Conservation (phyloP, 345 rosid genomes). For the Rubroshorea leprosula region DNA sequence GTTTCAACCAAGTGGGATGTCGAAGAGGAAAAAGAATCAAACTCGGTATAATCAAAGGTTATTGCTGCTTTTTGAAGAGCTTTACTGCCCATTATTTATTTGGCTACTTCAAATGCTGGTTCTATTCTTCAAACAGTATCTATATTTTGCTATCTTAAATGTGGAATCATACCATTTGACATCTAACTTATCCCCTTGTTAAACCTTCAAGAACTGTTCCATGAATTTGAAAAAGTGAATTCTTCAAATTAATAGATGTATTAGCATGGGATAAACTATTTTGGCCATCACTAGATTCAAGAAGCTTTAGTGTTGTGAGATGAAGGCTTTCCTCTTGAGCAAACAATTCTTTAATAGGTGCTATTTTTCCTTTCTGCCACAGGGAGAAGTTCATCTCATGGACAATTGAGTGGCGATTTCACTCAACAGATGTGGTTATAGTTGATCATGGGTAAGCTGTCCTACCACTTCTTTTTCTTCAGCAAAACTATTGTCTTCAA, state of each 20-base stretch:
- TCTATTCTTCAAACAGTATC: not conserved
- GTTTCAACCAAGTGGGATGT: conserved; percentile 70
- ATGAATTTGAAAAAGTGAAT: too few species aligned
- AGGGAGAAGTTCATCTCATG: conserved; percentile 68
- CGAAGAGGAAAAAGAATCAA: conserved; percentile 61
- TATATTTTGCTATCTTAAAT: too few species aligned
- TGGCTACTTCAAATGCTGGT: not conserved
- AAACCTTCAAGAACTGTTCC: too few species aligned
- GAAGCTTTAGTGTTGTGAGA: too few species aligned
- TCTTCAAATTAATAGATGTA: too few species aligned
- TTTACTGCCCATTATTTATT: not conserved
- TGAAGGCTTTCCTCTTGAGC: not conserved
- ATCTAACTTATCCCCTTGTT: too few species aligned
- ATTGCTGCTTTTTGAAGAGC: not conserved
- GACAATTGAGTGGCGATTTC: conserved; percentile 94
- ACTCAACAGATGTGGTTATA: conserved; percentile 54
- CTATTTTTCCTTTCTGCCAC: conserved; percentile 15
- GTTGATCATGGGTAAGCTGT: conserved; percentile 60
- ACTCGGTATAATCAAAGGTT: conserved; percentile 44
- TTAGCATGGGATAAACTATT: too few species aligned
- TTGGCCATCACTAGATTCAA: too few species aligned
- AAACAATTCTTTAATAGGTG: too few species aligned
- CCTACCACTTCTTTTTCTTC: not conserved
- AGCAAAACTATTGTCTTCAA: not conserved
- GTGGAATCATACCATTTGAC: too few species aligned